Percentiles rank a stretch among this genome's conserved stretches.
Conservation (phyloP, 371 early-diverging fungal species). For the Mucor mucedo region DNA sequence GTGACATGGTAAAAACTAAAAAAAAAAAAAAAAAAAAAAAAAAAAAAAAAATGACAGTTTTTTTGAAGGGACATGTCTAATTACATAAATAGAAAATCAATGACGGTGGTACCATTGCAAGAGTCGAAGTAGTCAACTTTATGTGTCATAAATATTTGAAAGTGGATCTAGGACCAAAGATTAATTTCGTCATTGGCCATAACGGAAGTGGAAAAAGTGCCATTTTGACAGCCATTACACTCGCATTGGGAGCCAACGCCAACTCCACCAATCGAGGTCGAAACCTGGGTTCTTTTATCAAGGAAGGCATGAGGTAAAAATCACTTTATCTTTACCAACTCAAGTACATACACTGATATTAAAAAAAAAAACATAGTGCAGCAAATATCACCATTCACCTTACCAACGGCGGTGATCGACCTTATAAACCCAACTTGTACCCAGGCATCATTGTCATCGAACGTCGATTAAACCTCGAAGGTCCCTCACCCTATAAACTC, state of each 20-base stretch:
- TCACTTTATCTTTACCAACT: not conserved
- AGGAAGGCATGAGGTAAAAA: constrained; percentile 75
- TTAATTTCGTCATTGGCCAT: constrained; percentile 96
- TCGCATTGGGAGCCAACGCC: constrained; percentile 93
- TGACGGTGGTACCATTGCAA: constrained; percentile 78
- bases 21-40: no score
- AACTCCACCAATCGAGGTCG: constrained; percentile 84
- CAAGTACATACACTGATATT: not conserved
- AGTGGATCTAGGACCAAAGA: constrained; percentile 82
- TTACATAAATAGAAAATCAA: constrained; percentile 23
- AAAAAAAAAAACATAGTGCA: constrained; percentile 39
- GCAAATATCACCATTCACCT: constrained; percentile 74
- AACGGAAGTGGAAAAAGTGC: constrained; percentile 98
- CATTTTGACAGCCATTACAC: constrained; percentile 88
- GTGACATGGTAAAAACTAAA: not conserved
- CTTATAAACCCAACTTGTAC: constrained; percentile 79
- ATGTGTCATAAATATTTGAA: constrained; percentile 91
- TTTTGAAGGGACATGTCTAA: not conserved
- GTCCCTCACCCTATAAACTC: constrained; percentile 76
- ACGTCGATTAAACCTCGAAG: constrained; percentile 76
- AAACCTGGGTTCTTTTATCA: constrained; percentile 77
- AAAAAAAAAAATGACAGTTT: not conserved
- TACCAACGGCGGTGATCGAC: constrained; percentile 84
- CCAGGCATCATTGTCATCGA: constrained; percentile 85
- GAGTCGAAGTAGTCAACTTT: constrained; percentile 86